phyloP scores from a whole-genome alignment of 2,329 filamentous ascomycete species.

The Pseudopithomyces maydicus region DNA sequence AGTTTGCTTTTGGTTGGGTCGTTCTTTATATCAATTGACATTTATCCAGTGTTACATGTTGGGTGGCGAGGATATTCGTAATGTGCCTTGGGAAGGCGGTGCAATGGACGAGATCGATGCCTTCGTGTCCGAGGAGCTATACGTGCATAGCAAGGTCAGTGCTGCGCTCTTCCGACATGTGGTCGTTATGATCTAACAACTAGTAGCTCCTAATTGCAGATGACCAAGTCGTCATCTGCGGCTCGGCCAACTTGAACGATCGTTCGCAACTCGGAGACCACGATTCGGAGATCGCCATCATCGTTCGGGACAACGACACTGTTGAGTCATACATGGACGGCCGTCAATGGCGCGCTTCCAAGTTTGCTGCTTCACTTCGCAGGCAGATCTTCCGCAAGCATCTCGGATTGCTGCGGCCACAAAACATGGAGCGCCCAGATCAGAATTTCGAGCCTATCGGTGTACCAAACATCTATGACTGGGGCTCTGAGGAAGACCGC shows the following conservation, averaged over 20 bases:
- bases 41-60: slow-evolving; percentile 72
- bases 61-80: slow-evolving; percentile 70
- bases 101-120: slow-evolving; percentile 63
- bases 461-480: slow-evolving; percentile 59
- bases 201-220: slow-evolving; percentile 74
- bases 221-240: slow-evolving; percentile 80
- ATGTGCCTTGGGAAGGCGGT: slow-evolving; percentile 63
- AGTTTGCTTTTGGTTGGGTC: not conserved
- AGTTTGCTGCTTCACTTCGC: slow-evolving; percentile 79
- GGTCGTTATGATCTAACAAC: slow-evolving; percentile 11
- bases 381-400: slow-evolving; percentile 91
- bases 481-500: slow-evolving; percentile 51
- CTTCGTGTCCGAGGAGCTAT: slow-evolving; percentile 67
- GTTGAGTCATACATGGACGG: slow-evolving; percentile 77
- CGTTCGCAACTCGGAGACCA: slow-evolving; percentile 80
- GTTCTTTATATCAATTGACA: not conserved
- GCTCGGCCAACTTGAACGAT: slow-evolving; percentile 73
- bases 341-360: slow-evolving; percentile 70
- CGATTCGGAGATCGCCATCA: slow-evolving; percentile 87
- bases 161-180: not conserved
- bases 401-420: slow-evolving; percentile 77
- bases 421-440: slow-evolving; percentile 67
- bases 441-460: slow-evolving; percentile 64
- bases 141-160: slow-evolving; percentile 67
- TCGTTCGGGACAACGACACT: slow-evolving; percentile 77